phyloP scores from a whole-genome alignment of 495 filamentous ascomycete genomes.

The Durotheca rogersii region DNA sequence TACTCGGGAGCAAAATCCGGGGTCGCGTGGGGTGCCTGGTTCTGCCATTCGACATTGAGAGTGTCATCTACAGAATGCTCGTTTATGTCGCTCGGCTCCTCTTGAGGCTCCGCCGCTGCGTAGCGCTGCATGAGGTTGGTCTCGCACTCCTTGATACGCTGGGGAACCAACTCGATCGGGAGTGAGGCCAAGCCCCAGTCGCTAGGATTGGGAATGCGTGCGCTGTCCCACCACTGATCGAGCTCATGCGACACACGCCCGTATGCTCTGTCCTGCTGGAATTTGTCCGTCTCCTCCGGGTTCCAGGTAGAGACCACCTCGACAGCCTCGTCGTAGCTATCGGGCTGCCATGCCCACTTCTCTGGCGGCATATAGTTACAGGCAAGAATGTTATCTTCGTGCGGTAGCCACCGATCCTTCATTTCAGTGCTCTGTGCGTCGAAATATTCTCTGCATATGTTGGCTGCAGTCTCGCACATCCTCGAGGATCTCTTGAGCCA shows the following conservation, averaged over 20 bases:
- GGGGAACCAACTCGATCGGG: constrained; percentile 52
- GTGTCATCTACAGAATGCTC: constrained; percentile 51
- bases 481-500: constrained; percentile 56
- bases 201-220: constrained; percentile 54
- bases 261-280: constrained; percentile 52
- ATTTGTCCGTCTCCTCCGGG: constrained; percentile 48
- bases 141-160: constrained; percentile 51
- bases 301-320: constrained; percentile 45
- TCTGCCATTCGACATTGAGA: constrained; percentile 51
- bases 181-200: constrained; percentile 54
- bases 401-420: constrained; percentile 39
- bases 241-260: constrained; percentile 58
- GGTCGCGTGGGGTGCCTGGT: constrained; percentile 45
- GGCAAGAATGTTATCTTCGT: constrained; percentile 37
- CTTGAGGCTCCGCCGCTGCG: constrained; percentile 44
- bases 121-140: constrained; percentile 50
- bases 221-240: constrained; percentile 57
- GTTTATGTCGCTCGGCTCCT: constrained; percentile 35
- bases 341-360: constrained; percentile 31
- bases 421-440: constrained; percentile 29
- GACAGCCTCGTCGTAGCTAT: constrained; percentile 33
- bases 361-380: constrained; percentile 47
- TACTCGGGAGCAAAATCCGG: constrained; percentile 45
- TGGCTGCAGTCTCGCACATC: constrained; percentile 44
- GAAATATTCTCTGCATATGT: constrained; percentile 44